These are phyloP conservation scores for Dendryphion nanum DNA, from an alignment of 2,329 filamentous ascomycete species.

Conservation along the genomic window DNA sequence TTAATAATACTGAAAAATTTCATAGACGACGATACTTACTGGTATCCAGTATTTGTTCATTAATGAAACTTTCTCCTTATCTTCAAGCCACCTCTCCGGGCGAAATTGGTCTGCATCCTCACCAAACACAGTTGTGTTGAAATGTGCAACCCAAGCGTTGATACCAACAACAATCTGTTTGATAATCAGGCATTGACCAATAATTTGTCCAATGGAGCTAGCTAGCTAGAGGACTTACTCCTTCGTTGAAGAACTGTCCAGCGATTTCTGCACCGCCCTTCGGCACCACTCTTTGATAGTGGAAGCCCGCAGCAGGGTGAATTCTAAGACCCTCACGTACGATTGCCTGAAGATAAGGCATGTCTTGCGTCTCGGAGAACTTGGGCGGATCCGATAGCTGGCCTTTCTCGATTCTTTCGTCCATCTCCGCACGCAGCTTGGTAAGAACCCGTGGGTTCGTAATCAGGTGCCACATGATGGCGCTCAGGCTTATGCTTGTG, in stretches of 20 bases:
- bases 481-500: neutral
- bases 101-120: neutral
- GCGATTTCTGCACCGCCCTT: conserved; percentile 36
- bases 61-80: neutral
- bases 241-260: conserved; percentile 18
- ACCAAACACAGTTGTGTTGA: neutral
- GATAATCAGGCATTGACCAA: too few relatives aligned
- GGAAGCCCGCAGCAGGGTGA: conserved; percentile 44
- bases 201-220: too few relatives aligned
- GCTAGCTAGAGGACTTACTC: too few relatives aligned
- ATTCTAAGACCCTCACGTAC: conserved; percentile 45
- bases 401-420: neutral
- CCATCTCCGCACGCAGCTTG: neutral
- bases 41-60: neutral
- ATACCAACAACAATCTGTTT: neutral
- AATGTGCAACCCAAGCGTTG: neutral
- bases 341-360: conserved; percentile 42
- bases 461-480: neutral
- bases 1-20: neutral
- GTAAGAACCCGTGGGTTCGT: neutral
- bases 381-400: neutral
- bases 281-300: conserved; percentile 40
- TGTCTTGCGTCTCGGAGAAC: neutral
- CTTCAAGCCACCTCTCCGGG: neutral
- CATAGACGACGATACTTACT: too few relatives aligned